A percentile compares a stretch with the other conserved stretches of the same genome.
phyloP scores from a whole-genome alignment of 148 eudicot genomes.

The Silene latifolia region DNA sequence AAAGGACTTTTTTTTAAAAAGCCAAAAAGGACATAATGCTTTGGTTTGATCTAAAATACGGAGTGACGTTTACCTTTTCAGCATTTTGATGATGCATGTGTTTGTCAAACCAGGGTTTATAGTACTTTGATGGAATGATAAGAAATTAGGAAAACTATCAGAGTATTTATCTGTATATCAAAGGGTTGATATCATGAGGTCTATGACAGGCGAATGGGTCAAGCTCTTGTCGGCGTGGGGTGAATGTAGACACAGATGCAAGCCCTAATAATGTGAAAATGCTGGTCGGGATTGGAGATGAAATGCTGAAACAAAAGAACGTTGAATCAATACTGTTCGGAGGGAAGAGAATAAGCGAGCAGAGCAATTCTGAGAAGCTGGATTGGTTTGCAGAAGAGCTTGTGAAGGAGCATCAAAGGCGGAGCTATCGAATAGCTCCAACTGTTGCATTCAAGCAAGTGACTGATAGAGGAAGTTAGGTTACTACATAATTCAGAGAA shows the following conservation, averaged over 20 bases:
- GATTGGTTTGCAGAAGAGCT: conserved; percentile 94
- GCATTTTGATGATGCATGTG: too few species aligned
- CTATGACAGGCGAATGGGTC: conserved; percentile 79
- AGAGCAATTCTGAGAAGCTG: conserved; percentile 75
- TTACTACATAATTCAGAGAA: not conserved
- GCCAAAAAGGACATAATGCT: too few species aligned
- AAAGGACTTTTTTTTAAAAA: too few species aligned
- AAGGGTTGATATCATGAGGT: not conserved
- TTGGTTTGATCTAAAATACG: too few species aligned
- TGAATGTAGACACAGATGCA: conserved; percentile 62
- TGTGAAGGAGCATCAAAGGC: conserved; percentile 84
- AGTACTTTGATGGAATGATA: too few species aligned
- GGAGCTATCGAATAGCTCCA: conserved; percentile 88
- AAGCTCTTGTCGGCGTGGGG: conserved; percentile 53
- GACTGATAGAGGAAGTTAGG: conserved; percentile 34
- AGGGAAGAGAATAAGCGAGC: conserved; percentile 77
- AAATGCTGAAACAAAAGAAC: conserved; percentile 88
- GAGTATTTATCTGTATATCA: not conserved
- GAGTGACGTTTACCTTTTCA: too few species aligned
- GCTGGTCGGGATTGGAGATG: conserved; percentile 66
- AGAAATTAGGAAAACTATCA: too few species aligned
- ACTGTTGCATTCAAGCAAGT: conserved; percentile 92
- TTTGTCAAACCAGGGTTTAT: too few species aligned
- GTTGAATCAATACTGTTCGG: conserved; percentile 81
- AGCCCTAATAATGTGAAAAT: conserved; percentile 70